A percentile compares a stretch with the other conserved stretches of the same genome.
Conservation (phyloP, 805 yeast genomes). For the Blastobotrys terrestris region DNA sequence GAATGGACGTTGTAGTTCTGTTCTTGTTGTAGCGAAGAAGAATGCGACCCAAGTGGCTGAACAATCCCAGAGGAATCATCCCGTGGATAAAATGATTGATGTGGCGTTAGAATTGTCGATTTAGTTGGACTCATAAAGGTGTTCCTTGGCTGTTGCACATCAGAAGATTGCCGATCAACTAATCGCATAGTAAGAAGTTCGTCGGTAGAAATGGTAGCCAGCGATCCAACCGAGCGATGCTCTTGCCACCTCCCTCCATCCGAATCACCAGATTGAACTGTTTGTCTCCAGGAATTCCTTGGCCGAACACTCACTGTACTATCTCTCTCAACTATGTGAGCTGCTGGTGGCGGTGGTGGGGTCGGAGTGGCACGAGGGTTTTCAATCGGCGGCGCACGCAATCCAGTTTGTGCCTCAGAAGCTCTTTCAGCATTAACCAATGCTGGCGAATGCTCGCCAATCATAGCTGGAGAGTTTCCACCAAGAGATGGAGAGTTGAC, state of each 20-base stretch:
- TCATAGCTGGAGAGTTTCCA: neutral
- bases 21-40: conserved; percentile 20
- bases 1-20: neutral
- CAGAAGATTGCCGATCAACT: conserved; percentile 40
- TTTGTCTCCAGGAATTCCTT: conserved; percentile 55
- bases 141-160: conserved; percentile 10
- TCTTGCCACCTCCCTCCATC: conserved; percentile 34
- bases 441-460: neutral
- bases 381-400: neutral
- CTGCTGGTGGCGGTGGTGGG: conserved; percentile 23
- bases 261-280: conserved; percentile 22
- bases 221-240: conserved; percentile 62
- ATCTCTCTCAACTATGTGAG: conserved; percentile 41
- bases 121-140: conserved; percentile 24
- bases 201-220: conserved; percentile 81
- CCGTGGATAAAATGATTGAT: conserved; percentile 18
- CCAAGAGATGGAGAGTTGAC: neutral
- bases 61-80: conserved; percentile 32
- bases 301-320: conserved; percentile 26
- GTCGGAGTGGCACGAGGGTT: neutral
- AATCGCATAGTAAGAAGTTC: conserved; percentile 74
- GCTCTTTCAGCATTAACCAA: conserved; percentile 2
- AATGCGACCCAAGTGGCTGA: conserved; percentile 28
- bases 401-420: conserved; percentile 4
- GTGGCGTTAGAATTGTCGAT: conserved; percentile 22